Evolutionary conservation across 208 protist species (phyloP), one percentile per base, ranked within the genome.

Genomic region (Sergeia podlipaevii): DNA sequence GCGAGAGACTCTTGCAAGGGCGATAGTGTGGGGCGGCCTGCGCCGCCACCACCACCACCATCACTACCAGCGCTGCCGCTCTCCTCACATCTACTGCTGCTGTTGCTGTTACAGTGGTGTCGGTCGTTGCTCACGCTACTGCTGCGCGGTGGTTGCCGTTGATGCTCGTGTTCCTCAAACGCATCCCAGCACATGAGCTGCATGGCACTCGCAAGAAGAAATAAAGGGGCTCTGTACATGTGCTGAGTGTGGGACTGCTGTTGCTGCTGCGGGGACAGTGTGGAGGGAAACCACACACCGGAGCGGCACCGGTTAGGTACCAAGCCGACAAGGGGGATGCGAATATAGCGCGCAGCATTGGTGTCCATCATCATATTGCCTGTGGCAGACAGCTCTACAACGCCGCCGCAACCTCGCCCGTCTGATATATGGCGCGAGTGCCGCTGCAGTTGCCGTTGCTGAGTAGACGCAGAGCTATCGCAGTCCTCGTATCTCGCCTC

Each of bases 161-260:
- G 42, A 42, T 49, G 66, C 32, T 49, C 26, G 45, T 58, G 52
- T 50, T 83, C 76, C 57, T 89, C 80, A 42, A 61, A 69, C 15
- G 86, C 86, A 56, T 88, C 87, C 71, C 78, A 81, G 46, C 60
- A 61, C 84, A 91, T 90, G 13, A 91, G 72, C 74, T 90, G 87
- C 62, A 91, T 51, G 41, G 83, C 83, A 7, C 72, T 63, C 21
- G 83, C 74, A 0, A 89, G 20, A 13, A 95, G 57, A 39, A 91
- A 95, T 2, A 95, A 65, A 23, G 83, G 83, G 0, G 78, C 87
- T 38, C 79, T 53, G 57, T 84, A 88, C 24, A 32, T 27, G 3
- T 44, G 39, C 47, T 47, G 1, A 41, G 52, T 41, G 24, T 18
- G 38, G 30, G 45, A 13, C 41, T 21, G 27, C 17, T 36, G 18